Evolutionary conservation across 1,139 yeast genomes (phyloP).

Genomic region (Saccharomyces hybrid): DNA sequence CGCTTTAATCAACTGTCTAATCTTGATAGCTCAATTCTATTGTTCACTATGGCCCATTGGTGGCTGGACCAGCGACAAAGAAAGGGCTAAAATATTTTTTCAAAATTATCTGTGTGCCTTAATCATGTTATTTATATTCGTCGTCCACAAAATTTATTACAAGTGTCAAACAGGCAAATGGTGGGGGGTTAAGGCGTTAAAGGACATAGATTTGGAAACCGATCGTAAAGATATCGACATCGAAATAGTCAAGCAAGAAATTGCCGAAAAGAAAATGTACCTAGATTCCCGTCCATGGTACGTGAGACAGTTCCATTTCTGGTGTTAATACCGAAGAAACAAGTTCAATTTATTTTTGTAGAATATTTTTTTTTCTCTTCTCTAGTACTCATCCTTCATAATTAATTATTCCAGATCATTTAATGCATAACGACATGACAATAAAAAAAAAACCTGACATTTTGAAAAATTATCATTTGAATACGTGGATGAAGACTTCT

Average conservation of each 20-base stretch:
- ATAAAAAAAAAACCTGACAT: no score
- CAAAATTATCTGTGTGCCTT: conserved; percentile 45
- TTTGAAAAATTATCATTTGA: no score
- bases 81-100: conserved; percentile 39
- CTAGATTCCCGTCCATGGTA: conserved; percentile 28
- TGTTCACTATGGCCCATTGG: conserved; percentile 77
- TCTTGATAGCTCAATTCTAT: conserved; percentile 70
- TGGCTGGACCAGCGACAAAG: conserved; percentile 60
- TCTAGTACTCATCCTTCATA: no score
- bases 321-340: conserved; percentile 36
- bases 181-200: conserved; percentile 33
- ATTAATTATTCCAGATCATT: no score
- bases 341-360: not conserved
- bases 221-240: conserved; percentile 44
- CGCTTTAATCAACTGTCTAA: conserved; percentile 47
- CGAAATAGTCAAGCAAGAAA: conserved; percentile 25
- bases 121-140: conserved; percentile 40
- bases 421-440: no score
- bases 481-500: no score
- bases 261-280: conserved; percentile 15
- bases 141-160: conserved; percentile 42
- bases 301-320: conserved; percentile 36
- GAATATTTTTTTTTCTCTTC: no score
- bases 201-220: conserved; percentile 43
- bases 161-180: conserved; percentile 38